These are phyloP conservation scores for Porcisia deanei DNA, from an alignment of 208 protist genomes.

Conservation along the genomic window DNA sequence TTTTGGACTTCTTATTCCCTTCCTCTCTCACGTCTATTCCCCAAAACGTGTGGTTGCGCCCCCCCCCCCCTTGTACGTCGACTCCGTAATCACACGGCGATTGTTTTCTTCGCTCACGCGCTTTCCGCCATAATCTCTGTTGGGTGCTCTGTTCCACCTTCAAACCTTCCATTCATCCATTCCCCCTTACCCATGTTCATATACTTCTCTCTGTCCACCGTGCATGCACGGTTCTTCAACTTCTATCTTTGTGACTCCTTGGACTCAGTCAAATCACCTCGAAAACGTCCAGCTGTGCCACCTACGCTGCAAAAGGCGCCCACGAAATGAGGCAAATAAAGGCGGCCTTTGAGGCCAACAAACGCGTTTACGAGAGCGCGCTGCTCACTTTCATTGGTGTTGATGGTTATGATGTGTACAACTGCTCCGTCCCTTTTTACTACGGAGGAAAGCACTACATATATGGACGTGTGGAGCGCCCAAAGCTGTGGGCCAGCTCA, in stretches of 20 bases:
- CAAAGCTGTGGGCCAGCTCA: slow-evolving; percentile 49
- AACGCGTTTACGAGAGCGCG: slow-evolving; percentile 43
- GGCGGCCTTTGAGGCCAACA: slow-evolving; percentile 37
- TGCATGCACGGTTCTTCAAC: too few species aligned
- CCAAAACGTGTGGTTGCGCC: neutral
- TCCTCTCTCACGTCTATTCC: neutral
- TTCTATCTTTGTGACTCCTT: too few species aligned
- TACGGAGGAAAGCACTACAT: slow-evolving; percentile 57
- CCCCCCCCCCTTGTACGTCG: neutral
- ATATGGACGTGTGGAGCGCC: slow-evolving; percentile 52
- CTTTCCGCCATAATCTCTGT: neutral
- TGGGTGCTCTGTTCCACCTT: neutral
- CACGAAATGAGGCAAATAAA: slow-evolving; percentile 36
- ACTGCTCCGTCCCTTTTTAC: slow-evolving; percentile 56
- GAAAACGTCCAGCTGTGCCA: neutral
- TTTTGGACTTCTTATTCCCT: slow-evolving; percentile 1
- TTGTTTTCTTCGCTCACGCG: too few species aligned
- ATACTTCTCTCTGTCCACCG: neutral
- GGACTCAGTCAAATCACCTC: too few species aligned
- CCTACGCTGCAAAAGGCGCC: slow-evolving; percentile 18
- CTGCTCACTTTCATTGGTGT: slow-evolving; percentile 55
- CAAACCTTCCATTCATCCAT: neutral
- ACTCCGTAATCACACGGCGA: too few species aligned
- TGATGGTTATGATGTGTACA: slow-evolving; percentile 64
- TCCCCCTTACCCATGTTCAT: slow-evolving; percentile 3